Base-by-base conservation (phyloP, 163 green algal species). In the Coccomyxa subellipsoidea region DNA sequence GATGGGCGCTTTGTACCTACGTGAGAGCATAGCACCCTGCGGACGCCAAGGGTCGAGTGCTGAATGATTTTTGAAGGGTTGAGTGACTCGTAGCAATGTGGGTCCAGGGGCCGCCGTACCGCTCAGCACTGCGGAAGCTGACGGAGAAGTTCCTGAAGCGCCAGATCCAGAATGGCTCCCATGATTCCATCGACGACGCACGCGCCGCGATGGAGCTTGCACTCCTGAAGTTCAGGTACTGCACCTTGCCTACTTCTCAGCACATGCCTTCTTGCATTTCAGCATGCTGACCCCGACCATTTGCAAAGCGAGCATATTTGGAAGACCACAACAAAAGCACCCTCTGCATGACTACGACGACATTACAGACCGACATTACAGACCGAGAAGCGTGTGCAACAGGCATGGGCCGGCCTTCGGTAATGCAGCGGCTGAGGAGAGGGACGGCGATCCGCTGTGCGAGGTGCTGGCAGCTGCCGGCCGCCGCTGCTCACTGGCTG, bases 151-250 rank as follows among this genome's bases (percentile, higher is more conserved):
- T 91, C 83, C 90, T 98, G 53, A 85, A 90, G 72, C 90, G 92
- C 38, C 85, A 53, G 76, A 98, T 98, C 38, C 95, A 98, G 87
- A 9, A 86, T 0, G 93, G 93, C 10, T 83, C 85, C 5, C 95
- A 98, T 86, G 92, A 98, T 88, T 94, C 89, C 27, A 82, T 93
- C 0, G 88, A 94, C 39, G 95, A 98, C 77, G 95, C 95, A 0
- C 77, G 85, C 0, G 91, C 93, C 0, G 94, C 95, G 0, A 88
- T 98, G 91, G 94, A 98, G 78, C 89, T 98, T 79, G 90, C 85
- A 0, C 84, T 90, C 53, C 92, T 98, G 37, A 98, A 98, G 86
- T 91, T 98, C 34, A 82, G 88, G 39, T 82, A 92, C 35, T 92
- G 88, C 25, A 88, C 91, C 21, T 72, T n/a, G n/a, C n/a, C n/a